Conservation (phyloP, 768 basidiomycete genomes). For the Neoboletus brunneissimus region DNA sequence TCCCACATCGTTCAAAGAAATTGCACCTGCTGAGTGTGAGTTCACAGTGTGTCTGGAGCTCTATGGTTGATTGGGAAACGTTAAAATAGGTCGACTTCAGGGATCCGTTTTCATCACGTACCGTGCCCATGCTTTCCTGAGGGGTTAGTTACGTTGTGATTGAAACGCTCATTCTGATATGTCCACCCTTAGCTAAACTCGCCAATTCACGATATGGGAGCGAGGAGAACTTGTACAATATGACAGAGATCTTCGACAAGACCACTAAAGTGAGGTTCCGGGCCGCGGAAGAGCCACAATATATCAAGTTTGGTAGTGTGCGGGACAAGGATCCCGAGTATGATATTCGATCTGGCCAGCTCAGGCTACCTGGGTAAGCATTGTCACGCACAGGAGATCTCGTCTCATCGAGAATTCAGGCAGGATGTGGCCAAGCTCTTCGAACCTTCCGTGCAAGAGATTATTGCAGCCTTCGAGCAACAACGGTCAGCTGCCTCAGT, state of each 20-base stretch:
- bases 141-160: constrained; percentile 16
- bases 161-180: not conserved
- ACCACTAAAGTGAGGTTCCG: constrained; percentile 41
- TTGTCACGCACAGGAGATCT: constrained; percentile 30
- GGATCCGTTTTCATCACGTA: constrained; percentile 38
- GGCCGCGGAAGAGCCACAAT: constrained; percentile 32
- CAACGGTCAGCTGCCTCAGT: constrained; percentile 26
- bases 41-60: not conserved
- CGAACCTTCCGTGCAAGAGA: constrained; percentile 36
- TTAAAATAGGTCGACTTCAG: constrained; percentile 33
- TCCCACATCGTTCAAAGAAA: constrained; percentile 31
- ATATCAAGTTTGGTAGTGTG: constrained; percentile 38
- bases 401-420: constrained; percentile 31
- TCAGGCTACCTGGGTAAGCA: constrained; percentile 39
- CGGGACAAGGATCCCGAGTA: constrained; percentile 33
- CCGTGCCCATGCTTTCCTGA: constrained; percentile 27
- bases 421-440: constrained; percentile 40
- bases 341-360: constrained; percentile 37
- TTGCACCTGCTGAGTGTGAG: constrained; percentile 35
- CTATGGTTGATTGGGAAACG: not conserved
- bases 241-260: constrained; percentile 35
- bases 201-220: constrained; percentile 27
- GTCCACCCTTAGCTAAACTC: constrained; percentile 24
- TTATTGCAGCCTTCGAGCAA: constrained; percentile 13
- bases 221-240: constrained; percentile 32